Evolutionary conservation across 306 rosid species (phyloP).

Genomic region (Vachellia collinsii): DNA sequence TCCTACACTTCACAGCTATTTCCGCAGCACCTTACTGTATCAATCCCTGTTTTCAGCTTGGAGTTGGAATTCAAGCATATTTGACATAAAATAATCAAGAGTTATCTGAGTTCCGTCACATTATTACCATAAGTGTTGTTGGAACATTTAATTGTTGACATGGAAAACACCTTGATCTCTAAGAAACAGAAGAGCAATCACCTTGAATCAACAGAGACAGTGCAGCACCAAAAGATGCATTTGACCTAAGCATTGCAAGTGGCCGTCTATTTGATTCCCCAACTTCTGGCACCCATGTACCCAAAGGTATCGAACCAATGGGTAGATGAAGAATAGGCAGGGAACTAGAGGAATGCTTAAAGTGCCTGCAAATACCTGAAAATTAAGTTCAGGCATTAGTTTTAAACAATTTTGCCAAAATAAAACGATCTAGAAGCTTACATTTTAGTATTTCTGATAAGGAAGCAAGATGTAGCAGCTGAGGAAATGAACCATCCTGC

Average conservation of each 20-base stretch:
- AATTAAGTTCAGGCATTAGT: constrained; percentile 48
- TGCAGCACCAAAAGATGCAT: constrained; percentile 70
- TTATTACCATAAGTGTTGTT: not conserved
- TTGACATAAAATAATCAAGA: not conserved
- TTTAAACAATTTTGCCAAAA: constrained; percentile 35
- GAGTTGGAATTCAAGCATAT: not conserved
- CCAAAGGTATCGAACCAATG: constrained; percentile 72
- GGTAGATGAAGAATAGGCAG: constrained; percentile 84
- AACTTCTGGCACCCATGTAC: constrained; percentile 84
- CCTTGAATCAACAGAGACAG: constrained; percentile 78
- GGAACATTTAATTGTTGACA: not conserved
- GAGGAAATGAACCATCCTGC: constrained; percentile 66
- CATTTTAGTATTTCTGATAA: constrained; percentile 75
- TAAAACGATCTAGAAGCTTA: constrained; percentile 43
- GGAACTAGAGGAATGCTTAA: constrained; percentile 67
- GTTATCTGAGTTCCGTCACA: not conserved
- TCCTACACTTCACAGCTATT: not conserved
- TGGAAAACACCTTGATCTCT: constrained; percentile 33
- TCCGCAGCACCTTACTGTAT: not conserved
- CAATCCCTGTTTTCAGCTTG: not conserved
- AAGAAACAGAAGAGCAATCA: constrained; percentile 43
- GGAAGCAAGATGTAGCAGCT: constrained; percentile 76
- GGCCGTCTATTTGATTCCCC: constrained; percentile 71
- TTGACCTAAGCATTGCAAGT: constrained; percentile 73
- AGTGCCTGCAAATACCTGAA: constrained; percentile 87